Evolutionary conservation across 2,329 filamentous ascomycete genomes (phyloP).

Genomic region (Paradendryphiella salina): DNA sequence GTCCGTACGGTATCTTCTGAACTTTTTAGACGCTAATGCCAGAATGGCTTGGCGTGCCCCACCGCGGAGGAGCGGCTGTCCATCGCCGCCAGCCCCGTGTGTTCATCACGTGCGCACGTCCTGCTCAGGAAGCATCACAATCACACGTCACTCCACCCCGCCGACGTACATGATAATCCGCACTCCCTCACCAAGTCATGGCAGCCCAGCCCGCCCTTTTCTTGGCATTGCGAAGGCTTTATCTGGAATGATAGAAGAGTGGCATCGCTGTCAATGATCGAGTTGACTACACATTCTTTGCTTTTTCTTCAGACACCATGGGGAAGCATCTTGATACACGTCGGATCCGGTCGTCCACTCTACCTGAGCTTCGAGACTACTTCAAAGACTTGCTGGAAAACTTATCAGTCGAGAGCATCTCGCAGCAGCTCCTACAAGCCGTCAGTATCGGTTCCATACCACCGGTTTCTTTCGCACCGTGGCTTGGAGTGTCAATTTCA

Average conservation of each 20-base stretch:
- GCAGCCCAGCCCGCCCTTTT: neutral
- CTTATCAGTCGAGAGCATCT: conserved; percentile 4
- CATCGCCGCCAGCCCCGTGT: neutral
- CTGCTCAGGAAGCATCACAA: neutral
- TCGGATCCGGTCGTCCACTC: conserved; percentile 10
- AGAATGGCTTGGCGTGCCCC: conserved; percentile 11
- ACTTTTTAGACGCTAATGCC: conserved; percentile 28
- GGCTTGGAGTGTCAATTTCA: conserved; percentile 32
- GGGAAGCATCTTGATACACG: conserved; percentile 2
- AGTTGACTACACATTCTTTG: too few relatives aligned
- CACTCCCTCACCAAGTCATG: neutral
- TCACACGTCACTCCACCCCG: neutral
- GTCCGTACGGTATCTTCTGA: conserved; percentile 12
- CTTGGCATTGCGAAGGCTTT: neutral
- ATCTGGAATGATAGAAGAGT: too few relatives aligned
- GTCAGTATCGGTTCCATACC: conserved; percentile 24
- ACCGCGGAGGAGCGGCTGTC: conserved; percentile 13
- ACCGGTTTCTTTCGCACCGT: conserved; percentile 25
- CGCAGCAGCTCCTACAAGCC: conserved; percentile 13
- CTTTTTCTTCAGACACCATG: neutral
- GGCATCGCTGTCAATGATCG: too few relatives aligned
- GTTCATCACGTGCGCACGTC: neutral
- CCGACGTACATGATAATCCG: neutral
- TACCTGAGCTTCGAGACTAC: conserved; percentile 13
- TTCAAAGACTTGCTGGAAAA: neutral